Percentiles rank a stretch among this genome's conserved stretches.
Evolutionary conservation across 2,329 filamentous ascomycete species (phyloP).

Genomic region (Phialocephala sp.): DNA sequence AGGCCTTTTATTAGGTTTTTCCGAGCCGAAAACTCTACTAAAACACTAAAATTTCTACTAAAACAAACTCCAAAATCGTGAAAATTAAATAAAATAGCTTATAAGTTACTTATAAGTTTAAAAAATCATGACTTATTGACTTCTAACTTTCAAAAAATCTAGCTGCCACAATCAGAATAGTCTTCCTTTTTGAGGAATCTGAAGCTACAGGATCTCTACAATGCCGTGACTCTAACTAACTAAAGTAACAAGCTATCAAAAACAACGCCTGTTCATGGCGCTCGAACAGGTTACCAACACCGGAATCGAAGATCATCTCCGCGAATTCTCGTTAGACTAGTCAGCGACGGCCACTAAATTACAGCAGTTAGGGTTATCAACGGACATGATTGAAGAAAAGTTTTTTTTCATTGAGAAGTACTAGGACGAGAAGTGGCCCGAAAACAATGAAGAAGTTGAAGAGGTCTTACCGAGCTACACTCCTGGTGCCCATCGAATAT

Average conservation of each 20-base stretch:
- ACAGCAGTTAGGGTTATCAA: conserved; percentile 23
- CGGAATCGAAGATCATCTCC: background rate
- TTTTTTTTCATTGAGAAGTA: conserved; percentile 34
- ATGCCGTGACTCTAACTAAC: too few species aligned
- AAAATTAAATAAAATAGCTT: too few species aligned
- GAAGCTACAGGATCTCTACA: too few species aligned
- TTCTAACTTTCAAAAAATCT: too few species aligned
- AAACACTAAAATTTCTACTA: too few species aligned
- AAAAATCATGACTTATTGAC: too few species aligned
- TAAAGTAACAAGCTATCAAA: background rate
- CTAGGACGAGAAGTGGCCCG: conserved; percentile 19
- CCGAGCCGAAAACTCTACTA: too few species aligned
- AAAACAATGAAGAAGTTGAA: conserved; percentile 3
- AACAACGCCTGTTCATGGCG: background rate
- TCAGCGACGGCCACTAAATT: conserved; percentile 23
- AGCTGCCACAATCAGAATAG: too few species aligned
- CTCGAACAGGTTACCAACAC: background rate
- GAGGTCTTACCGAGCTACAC: conserved; percentile 28
- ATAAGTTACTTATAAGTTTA: too few species aligned
- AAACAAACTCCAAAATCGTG: too few species aligned
- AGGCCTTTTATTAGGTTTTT: too few species aligned
- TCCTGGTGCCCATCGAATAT: conserved; percentile 14
- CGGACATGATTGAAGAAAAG: conserved; percentile 27
- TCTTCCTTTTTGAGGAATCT: too few species aligned
- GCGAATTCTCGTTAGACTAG: conserved; percentile 24